Conservation (phyloP, 768 basidiomycete genomes). For the Lactarius evosmus region DNA sequence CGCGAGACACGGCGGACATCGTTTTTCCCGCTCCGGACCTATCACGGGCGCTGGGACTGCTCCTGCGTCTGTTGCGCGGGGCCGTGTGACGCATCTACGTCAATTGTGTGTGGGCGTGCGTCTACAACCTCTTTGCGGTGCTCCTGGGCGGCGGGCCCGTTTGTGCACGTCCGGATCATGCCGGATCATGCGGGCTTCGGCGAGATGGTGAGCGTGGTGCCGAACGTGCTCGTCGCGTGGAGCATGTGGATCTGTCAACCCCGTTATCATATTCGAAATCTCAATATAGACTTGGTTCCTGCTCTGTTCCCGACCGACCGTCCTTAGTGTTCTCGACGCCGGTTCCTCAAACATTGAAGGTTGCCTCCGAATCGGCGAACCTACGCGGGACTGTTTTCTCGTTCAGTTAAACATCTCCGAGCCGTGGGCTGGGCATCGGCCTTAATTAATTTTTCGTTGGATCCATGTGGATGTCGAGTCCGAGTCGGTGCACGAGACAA, state of each 20-base stretch:
- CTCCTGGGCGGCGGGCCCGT: slow-evolving; percentile 49
- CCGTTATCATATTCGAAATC: too few species aligned
- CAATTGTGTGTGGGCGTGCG: slow-evolving; percentile 39
- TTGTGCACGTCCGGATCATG: slow-evolving; percentile 39
- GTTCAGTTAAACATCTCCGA: not conserved
- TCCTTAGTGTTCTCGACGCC: too few species aligned
- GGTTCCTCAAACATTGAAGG: not conserved
- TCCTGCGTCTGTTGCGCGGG: slow-evolving; percentile 38
- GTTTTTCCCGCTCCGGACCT: slow-evolving; percentile 38
- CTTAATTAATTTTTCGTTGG: too few species aligned
- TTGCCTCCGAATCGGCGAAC: not conserved
- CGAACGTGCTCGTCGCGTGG: slow-evolving; percentile 39
- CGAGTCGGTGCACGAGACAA: not conserved
- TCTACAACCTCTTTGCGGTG: slow-evolving; percentile 46
- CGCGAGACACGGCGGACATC: slow-evolving; percentile 45
- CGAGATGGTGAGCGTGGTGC: slow-evolving; percentile 43
- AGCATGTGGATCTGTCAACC: too few species aligned
- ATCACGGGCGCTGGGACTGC: slow-evolving; percentile 37
- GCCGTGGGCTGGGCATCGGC: not conserved
- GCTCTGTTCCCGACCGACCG: too few species aligned
- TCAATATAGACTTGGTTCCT: too few species aligned
- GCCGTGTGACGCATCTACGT: slow-evolving; percentile 37
- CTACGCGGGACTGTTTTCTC: not conserved
- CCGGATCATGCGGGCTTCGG: slow-evolving; percentile 45
- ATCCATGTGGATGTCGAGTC: too few species aligned